phyloP scores from a whole-genome alignment of 805 yeast species.

The Cyberlindnera japonica region DNA sequence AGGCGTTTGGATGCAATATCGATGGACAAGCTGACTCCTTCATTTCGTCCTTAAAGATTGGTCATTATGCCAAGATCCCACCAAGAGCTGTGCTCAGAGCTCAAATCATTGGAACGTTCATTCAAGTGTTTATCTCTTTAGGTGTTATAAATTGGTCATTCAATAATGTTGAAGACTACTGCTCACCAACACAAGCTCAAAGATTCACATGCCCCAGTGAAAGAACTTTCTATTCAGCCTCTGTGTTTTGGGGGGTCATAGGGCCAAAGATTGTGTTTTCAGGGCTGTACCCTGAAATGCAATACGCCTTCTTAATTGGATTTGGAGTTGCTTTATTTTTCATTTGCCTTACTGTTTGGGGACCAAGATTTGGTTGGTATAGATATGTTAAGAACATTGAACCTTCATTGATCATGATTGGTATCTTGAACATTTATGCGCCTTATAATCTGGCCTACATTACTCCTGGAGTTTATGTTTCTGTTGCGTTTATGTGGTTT shows the following conservation, averaged over 20 bases:
- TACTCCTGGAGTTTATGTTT: constrained; percentile 28
- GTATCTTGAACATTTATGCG: constrained; percentile 42
- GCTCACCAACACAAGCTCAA: constrained; percentile 34
- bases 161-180: constrained; percentile 31
- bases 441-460: constrained; percentile 47
- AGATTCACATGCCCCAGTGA: constrained; percentile 40
- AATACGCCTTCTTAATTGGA: constrained; percentile 65
- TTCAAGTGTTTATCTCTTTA: constrained; percentile 29
- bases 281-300: constrained; percentile 55
- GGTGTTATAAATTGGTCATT: constrained; percentile 36
- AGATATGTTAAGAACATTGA: constrained; percentile 29
- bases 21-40: constrained; percentile 63
- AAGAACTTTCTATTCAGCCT: constrained; percentile 37
- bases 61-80: constrained; percentile 55
- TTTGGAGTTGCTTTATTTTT: constrained; percentile 32
- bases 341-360: constrained; percentile 29
- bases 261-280: constrained; percentile 55
- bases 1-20: constrained; percentile 53
- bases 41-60: constrained; percentile 39
- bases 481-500: constrained; percentile 45
- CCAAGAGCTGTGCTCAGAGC: constrained; percentile 56
- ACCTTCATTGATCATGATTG: constrained; percentile 50
- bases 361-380: constrained; percentile 11
- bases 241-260: constrained; percentile 51
- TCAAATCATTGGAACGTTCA: constrained; percentile 33